phyloP scores from a whole-genome alignment of 208 protist genomes.

The Leishmania gerbilli region DNA sequence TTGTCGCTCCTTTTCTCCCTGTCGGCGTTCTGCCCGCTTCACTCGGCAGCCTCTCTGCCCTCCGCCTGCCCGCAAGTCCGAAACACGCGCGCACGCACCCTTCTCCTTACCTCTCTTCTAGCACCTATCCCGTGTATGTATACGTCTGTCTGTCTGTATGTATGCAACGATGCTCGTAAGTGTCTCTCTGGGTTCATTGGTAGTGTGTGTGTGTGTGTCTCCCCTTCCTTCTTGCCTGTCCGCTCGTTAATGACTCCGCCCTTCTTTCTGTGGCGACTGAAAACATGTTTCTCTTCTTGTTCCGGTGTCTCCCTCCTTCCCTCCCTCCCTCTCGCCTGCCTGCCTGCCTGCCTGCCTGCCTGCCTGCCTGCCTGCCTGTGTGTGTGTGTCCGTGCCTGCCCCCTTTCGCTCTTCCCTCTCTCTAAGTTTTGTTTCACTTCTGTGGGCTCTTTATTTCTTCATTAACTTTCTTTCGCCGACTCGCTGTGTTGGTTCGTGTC shows the following conservation, averaged over 20 bases:
- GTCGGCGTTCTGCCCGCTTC: background rate
- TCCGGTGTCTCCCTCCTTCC: background rate
- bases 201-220: background rate
- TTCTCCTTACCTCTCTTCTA: background rate
- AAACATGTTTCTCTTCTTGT: background rate
- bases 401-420: background rate
- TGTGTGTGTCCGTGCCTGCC: background rate
- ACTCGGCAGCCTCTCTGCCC: background rate
- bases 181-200: background rate
- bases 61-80: background rate
- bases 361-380: background rate
- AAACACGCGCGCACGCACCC: too few relatives aligned
- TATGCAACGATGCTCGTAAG: background rate
- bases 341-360: too few relatives aligned
- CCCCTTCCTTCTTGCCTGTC: background rate
- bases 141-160: background rate
- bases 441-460: background rate
- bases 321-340: background rate
- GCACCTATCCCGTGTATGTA: background rate
- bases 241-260: background rate
- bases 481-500: background rate
- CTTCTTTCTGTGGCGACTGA: background rate
- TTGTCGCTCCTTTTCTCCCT: constrained; percentile 1
- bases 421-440: too few relatives aligned
- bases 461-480: background rate